Percentiles rank a stretch among this genome's conserved stretches.
These are phyloP conservation scores for Aspergillus glaucus DNA, from an alignment of 2,329 filamentous ascomycete genomes.

Conservation along the genomic window DNA sequence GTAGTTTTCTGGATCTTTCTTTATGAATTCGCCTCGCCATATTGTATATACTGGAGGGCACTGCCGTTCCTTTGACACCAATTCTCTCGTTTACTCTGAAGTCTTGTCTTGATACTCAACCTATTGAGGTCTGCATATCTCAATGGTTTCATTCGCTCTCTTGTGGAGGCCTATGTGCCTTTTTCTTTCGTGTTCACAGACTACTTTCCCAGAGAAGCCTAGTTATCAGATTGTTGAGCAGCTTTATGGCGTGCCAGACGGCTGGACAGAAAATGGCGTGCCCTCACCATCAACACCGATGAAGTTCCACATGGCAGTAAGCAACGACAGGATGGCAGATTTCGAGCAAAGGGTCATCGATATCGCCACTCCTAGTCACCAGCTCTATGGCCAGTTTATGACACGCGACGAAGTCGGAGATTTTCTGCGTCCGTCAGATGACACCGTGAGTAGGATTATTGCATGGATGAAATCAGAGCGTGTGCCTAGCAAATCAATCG, in stretches of 20 bases:
- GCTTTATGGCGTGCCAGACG: slow-evolving; percentile 22
- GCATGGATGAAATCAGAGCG: slow-evolving; percentile 51
- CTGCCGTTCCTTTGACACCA: not conserved
- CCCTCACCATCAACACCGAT: slow-evolving; percentile 35
- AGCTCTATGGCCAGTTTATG: slow-evolving; percentile 57
- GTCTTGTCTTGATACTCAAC: no score
- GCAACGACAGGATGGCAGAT: slow-evolving; percentile 42
- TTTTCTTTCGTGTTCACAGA: slow-evolving; percentile 5
- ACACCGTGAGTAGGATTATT: slow-evolving; percentile 45
- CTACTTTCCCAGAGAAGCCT: not conserved
- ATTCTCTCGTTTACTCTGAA: not conserved
- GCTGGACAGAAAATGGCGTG: slow-evolving; percentile 25
- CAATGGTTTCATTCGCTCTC: slow-evolving; percentile 6
- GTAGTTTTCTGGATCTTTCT: not conserved
- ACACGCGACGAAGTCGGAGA: slow-evolving; percentile 54
- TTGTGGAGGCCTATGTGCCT: slow-evolving; percentile 8
- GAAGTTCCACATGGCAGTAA: slow-evolving; percentile 45
- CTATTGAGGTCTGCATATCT: not conserved
- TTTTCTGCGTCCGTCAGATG: slow-evolving; percentile 47
- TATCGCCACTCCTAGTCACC: slow-evolving; percentile 55
- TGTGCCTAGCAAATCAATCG: slow-evolving; percentile 41
- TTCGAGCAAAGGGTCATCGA: slow-evolving; percentile 57
- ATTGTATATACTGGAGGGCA: not conserved
- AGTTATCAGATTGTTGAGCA: slow-evolving; percentile 23
- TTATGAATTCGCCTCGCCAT: not conserved